Evolutionary conservation across 345 rosid species (phyloP).

Genomic region (Erysimum cheiranthoides): DNA sequence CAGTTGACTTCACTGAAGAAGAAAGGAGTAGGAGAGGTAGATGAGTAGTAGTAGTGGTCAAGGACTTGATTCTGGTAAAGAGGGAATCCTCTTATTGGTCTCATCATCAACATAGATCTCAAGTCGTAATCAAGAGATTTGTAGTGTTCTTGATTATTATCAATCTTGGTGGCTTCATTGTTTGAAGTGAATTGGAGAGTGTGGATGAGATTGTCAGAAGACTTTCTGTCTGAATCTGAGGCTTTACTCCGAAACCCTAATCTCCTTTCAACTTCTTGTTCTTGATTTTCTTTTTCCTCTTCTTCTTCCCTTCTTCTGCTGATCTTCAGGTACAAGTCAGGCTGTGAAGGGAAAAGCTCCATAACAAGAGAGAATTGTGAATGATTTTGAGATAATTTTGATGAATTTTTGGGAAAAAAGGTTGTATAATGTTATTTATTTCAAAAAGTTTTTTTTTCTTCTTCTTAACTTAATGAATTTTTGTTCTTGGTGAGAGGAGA

Average conservation of each 20-base stretch:
- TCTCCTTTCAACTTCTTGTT: slow-evolving; percentile 26
- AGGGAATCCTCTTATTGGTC: slow-evolving; percentile 93
- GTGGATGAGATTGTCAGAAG: slow-evolving; percentile 27
- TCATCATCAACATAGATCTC: slow-evolving; percentile 56
- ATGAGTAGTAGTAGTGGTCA: slow-evolving; percentile 47
- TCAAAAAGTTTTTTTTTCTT: slow-evolving; percentile 26
- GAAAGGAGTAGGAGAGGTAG: slow-evolving; percentile 35
- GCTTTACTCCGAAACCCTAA: slow-evolving; percentile 43
- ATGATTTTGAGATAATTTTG: slow-evolving; percentile 25
- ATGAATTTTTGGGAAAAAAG: slow-evolving; percentile 26
- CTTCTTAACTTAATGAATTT: slow-evolving; percentile 33
- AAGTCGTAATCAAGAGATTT: slow-evolving; percentile 56
- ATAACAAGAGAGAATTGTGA: slow-evolving; percentile 25
- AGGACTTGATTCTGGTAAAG: slow-evolving; percentile 60
- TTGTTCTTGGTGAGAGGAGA: slow-evolving; percentile 41
- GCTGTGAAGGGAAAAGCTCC: slow-evolving; percentile 49
- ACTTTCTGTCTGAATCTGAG: slow-evolving; percentile 36
- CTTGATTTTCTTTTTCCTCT: slow-evolving; percentile 9
- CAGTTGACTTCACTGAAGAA: slow-evolving; percentile 41
- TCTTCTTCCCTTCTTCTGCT: slow-evolving; percentile 27
- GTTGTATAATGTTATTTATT: slow-evolving; percentile 27
- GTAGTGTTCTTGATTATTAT: slow-evolving; percentile 27
- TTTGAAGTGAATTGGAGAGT: slow-evolving; percentile 31
- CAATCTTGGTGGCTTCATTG: slow-evolving; percentile 34
- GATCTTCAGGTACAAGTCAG: slow-evolving; percentile 46